Percentiles rank a stretch among this genome's conserved stretches.
Evolutionary conservation across 257 asterid genomes (phyloP).

Genomic region (Plantago major): DNA sequence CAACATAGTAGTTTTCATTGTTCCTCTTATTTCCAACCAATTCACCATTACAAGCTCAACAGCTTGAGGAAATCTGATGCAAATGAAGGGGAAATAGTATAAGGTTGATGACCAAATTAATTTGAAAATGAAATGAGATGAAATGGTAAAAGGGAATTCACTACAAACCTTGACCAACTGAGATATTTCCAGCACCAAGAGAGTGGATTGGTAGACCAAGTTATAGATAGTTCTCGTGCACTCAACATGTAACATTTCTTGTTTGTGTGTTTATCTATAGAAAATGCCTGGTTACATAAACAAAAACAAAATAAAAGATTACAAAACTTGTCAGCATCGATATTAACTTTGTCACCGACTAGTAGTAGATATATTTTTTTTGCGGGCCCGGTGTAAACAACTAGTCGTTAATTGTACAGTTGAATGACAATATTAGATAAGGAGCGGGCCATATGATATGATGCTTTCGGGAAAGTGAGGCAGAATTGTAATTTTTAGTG

Average conservation of each 20-base stretch:
- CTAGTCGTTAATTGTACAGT: too few species aligned
- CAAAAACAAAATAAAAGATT: neutral
- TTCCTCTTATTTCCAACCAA: conserved; percentile 58
- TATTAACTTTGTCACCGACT: too few species aligned
- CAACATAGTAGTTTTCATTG: conserved; percentile 33
- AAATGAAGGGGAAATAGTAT: neutral
- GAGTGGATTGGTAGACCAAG: conserved; percentile 53
- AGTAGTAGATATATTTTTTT: too few species aligned
- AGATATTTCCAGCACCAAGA: conserved; percentile 76
- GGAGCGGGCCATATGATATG: too few species aligned
- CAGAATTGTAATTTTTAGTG: too few species aligned
- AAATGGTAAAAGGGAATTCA: neutral
- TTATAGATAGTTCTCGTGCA: conserved; percentile 59
- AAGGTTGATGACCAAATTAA: neutral
- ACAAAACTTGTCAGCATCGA: neutral
- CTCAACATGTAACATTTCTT: conserved; percentile 67
- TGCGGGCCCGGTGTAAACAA: too few species aligned
- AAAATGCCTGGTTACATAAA: conserved; percentile 44
- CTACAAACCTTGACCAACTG: conserved; percentile 30
- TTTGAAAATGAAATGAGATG: too few species aligned
- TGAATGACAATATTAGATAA: too few species aligned
- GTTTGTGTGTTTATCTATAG: conserved; percentile 38
- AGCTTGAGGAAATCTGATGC: conserved; percentile 26
- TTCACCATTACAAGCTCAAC: conserved; percentile 36
- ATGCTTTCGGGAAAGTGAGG: too few species aligned